phyloP scores from a whole-genome alignment of 148 eudicot genomes.

The Chenopodium album region DNA sequence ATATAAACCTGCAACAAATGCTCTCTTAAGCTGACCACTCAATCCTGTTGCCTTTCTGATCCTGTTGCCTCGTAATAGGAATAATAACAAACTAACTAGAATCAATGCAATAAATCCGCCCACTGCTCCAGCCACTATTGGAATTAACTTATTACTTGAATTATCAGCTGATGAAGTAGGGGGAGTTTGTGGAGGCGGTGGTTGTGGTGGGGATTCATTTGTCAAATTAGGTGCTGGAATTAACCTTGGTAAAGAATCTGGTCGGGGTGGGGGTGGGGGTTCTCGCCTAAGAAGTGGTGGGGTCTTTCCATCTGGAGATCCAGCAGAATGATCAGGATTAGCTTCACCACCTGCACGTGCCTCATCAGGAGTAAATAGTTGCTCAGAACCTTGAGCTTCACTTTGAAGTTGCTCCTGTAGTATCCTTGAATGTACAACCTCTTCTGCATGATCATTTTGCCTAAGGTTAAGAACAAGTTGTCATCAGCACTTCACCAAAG shows the following conservation, averaged over 20 bases:
- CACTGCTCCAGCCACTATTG: conserved; percentile 16
- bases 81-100: conserved; percentile 28
- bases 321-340: not conserved
- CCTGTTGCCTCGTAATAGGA: conserved; percentile 40
- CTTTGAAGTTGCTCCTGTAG: not conserved
- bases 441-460: conserved; percentile 20
- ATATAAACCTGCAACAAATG: conserved; percentile 62
- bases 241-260: not conserved
- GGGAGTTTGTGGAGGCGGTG: not conserved
- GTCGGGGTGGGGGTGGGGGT: not conserved
- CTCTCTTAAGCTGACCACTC: conserved; percentile 73
- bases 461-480: conserved; percentile 9
- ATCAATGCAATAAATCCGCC: conserved; percentile 29
- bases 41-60: conserved; percentile 49
- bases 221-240: not conserved
- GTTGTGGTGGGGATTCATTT: not conserved
- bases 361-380: not conserved
- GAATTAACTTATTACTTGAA: not conserved
- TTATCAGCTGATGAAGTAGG: not conserved
- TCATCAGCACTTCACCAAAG: conserved; percentile 14
- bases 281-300: not conserved
- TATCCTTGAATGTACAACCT: conserved; percentile 33
- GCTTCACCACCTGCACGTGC: not conserved
- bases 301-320: not conserved
- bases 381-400: not conserved